Percentiles rank a stretch among this genome's conserved stretches.
Conservation (phyloP, 179 eudicot species). For the Dionaea muscipula region DNA sequence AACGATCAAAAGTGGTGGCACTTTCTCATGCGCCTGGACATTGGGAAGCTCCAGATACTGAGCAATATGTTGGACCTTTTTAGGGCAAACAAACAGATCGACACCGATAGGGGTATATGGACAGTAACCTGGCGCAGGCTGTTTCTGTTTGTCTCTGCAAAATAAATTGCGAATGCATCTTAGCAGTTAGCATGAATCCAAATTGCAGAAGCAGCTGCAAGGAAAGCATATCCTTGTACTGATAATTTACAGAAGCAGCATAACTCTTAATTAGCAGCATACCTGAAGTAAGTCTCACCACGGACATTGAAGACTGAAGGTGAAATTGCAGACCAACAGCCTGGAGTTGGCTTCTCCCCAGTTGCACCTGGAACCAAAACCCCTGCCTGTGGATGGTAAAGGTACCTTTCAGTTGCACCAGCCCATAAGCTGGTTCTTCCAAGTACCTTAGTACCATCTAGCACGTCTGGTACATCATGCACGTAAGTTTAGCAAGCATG, state of each 20-base stretch:
- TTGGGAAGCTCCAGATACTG: constrained; percentile 61
- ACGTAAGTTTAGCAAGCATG: neutral
- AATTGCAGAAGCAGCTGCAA: neutral
- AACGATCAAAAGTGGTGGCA: constrained; percentile 64
- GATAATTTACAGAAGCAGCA: neutral
- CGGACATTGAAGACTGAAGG: constrained; percentile 66
- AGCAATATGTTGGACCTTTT: constrained; percentile 68
- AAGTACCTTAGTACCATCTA: constrained; percentile 17
- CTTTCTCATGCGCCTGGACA: constrained; percentile 29
- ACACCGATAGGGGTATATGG: constrained; percentile 70
- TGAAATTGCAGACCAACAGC: constrained; percentile 48
- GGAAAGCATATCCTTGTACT: neutral
- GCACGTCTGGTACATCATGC: constrained; percentile 9
- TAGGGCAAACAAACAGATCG: constrained; percentile 51
- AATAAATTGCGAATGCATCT: neutral
- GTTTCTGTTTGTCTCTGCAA: constrained; percentile 67
- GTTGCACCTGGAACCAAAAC: constrained; percentile 35
- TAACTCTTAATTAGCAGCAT: neutral
- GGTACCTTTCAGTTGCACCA: constrained; percentile 31
- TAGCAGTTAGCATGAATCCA: neutral
- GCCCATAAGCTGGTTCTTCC: constrained; percentile 25
- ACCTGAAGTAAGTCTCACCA: constrained; percentile 61
- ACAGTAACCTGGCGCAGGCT: constrained; percentile 47
- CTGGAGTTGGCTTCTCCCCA: constrained; percentile 28
- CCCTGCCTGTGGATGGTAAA: constrained; percentile 50